Percentiles rank a stretch among this genome's conserved stretches.
Evolutionary conservation across 1,139 yeast species (phyloP).

Genomic region (Zygosaccharomyces sapae): DNA sequence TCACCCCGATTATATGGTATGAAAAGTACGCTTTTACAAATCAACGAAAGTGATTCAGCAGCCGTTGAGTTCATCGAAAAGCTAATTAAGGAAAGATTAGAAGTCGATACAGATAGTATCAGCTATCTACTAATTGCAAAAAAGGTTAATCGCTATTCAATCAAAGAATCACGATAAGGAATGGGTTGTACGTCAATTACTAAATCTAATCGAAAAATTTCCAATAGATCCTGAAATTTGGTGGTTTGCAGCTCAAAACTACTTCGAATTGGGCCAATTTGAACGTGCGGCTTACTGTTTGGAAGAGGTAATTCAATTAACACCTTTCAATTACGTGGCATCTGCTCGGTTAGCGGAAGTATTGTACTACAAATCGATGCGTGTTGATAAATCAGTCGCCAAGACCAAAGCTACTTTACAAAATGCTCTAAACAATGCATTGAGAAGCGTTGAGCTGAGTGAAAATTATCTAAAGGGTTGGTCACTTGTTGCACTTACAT

Average conservation of each 20-base stretch:
- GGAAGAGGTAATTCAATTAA: conserved; percentile 63
- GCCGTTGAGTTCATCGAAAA: conserved; percentile 31
- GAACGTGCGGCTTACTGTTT: conserved; percentile 63
- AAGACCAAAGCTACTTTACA: conserved; percentile 25
- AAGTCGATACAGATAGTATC: conserved; percentile 32
- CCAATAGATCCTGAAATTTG: conserved; percentile 76
- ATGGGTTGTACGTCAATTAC: conserved; percentile 18
- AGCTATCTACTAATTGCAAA: conserved; percentile 29
- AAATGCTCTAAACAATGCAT: conserved; percentile 51
- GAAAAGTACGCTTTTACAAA: conserved; percentile 32
- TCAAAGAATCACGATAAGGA: conserved; percentile 14
- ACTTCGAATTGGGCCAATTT: conserved; percentile 56
- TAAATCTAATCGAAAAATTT: conserved; percentile 30
- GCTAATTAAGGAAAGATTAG: conserved; percentile 29
- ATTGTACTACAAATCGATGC: conserved; percentile 25
- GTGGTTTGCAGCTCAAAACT: conserved; percentile 69
- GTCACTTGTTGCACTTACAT: conserved; percentile 58
- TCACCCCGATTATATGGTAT: conserved; percentile 31
- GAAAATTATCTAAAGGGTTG: conserved; percentile 68
- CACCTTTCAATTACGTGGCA: conserved; percentile 70
- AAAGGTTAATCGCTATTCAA: conserved; percentile 29
- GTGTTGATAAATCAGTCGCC: conserved; percentile 14
- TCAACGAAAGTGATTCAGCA: conserved; percentile 27
- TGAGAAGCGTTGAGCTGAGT: conserved; percentile 72
- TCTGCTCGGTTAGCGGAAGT: conserved; percentile 39